phyloP scores from a whole-genome alignment of 805 yeast species.

The Suhomyces xylopsoci region DNA sequence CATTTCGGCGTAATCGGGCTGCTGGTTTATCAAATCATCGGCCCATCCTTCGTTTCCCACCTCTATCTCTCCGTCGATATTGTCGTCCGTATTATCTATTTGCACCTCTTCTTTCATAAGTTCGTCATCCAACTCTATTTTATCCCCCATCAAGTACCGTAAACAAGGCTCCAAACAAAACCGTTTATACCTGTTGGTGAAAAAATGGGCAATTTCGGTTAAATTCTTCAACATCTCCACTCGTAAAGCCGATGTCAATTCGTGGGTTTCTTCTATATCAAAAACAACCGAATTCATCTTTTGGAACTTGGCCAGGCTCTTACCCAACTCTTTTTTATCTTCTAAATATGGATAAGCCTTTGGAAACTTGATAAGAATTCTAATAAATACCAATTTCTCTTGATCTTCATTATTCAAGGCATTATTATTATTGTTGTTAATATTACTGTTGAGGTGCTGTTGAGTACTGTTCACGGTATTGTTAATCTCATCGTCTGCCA shows the following conservation, averaged over 20 bases:
- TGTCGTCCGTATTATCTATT: constrained; percentile 22
- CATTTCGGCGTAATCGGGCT: constrained; percentile 22
- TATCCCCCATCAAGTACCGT: constrained; percentile 78
- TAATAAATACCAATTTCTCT: constrained; percentile 55
- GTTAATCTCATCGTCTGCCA: background rate
- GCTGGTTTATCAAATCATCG: constrained; percentile 38
- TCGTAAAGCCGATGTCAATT: constrained; percentile 48
- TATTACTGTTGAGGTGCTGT: background rate
- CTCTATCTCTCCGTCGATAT: constrained; percentile 22
- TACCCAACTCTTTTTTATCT: constrained; percentile 9
- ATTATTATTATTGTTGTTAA: background rate
- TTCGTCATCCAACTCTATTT: constrained; percentile 44
- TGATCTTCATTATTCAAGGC: constrained; percentile 39
- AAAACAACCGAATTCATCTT: constrained; percentile 37
- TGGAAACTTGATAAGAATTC: constrained; percentile 73
- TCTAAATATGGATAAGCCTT: constrained; percentile 62
- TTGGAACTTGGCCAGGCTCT: constrained; percentile 16
- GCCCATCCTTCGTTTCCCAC: constrained; percentile 44
- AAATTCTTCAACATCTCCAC: constrained; percentile 51
- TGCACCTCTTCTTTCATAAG: constrained; percentile 22
- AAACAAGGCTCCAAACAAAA: constrained; percentile 81
- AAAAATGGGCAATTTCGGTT: constrained; percentile 52
- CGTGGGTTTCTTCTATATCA: constrained; percentile 76
- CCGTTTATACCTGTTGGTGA: constrained; percentile 50
- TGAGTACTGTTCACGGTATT: background rate